phyloP scores from a whole-genome alignment of 2,329 filamentous ascomycete genomes.

The Tricladium varicosporioides region DNA sequence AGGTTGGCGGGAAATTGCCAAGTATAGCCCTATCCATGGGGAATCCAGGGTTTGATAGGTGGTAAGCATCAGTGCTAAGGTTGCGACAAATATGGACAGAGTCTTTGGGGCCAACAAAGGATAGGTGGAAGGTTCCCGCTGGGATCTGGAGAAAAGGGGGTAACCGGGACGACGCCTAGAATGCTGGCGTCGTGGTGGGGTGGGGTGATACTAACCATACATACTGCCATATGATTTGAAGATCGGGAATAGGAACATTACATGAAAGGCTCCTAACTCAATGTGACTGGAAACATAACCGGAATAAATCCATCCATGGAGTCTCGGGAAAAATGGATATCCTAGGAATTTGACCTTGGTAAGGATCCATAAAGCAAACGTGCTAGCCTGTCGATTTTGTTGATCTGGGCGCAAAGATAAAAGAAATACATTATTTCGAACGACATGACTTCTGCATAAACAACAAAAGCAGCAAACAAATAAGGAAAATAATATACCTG shows the following conservation, averaged over 20 bases:
- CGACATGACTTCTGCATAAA: conserved; percentile 24
- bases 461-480: conserved; percentile 20
- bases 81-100: conserved; percentile 1
- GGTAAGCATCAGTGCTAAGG: conserved; percentile 4
- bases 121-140: neutral
- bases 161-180: conserved; percentile 1
- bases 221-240: too few relatives aligned
- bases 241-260: conserved; percentile 1
- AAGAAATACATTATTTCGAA: conserved; percentile 30
- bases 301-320: conserved; percentile 11
- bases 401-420: conserved; percentile 9
- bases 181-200: neutral
- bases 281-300: conserved; percentile 10
- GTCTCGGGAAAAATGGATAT: neutral
- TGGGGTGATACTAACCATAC: conserved; percentile 23
- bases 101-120: neutral
- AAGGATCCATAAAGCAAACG: conserved; percentile 3
- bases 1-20: too few relatives aligned
- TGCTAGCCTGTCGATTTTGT: neutral
- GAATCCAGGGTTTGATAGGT: conserved; percentile 1
- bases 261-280: conserved; percentile 9
- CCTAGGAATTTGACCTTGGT: conserved; percentile 8
- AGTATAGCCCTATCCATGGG: conserved; percentile 6
- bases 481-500: conserved; percentile 35
- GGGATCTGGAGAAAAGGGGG: neutral